Evolutionary conservation across 2,329 filamentous ascomycete genomes (phyloP), one percentile per base, ranked within the genome.

Genomic region (Trichoderma semiorbis): DNA sequence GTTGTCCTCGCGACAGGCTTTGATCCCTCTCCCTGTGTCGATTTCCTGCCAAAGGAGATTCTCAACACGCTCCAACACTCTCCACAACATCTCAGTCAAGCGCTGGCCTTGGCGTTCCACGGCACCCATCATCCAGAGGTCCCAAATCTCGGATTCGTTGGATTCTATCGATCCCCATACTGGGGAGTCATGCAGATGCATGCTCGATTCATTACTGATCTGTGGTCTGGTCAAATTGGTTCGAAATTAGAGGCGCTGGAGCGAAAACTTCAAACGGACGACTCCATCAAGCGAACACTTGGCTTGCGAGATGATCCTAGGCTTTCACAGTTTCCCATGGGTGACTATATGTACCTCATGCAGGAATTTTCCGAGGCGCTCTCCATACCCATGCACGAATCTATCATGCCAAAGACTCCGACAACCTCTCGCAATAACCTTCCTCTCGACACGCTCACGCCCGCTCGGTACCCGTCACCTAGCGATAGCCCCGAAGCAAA

Each of bases 111-210:
- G 0, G 89, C 91, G 26, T 90, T 91, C 64, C 90, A 93, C 74
- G 88, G 88, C 1, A 90, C 90, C 0, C 84, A 90, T 70, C 88
- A 91, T 72, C 85, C 87, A 0, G 81, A 84, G 0, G 80, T 94
- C 0, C 87, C 90, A 0, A 87, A 87, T 7, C 81, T 96, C 0
- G 93, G 92, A 0, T 95, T 96, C 76, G 90, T 96, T 1, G 93
- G 93, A 0, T 94, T 94, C 80, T 97, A 97, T 78, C 88, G 93
- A 73, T 92, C 92, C 0, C 93, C 93, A 0, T 96, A 93, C 79
- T 97, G 93, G 93, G 92, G 92, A 1, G 90, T 94, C 0, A 94
- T 95, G 86, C 93, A 96, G 79, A 93, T 94, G 91, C 93, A 97
- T 80, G 91, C 93, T 3, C 87, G 91, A 1, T 86, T 92, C 73